Base-by-base conservation (phyloP, 2,329 filamentous ascomycete species). In the Paecilomyces niveus region DNA sequence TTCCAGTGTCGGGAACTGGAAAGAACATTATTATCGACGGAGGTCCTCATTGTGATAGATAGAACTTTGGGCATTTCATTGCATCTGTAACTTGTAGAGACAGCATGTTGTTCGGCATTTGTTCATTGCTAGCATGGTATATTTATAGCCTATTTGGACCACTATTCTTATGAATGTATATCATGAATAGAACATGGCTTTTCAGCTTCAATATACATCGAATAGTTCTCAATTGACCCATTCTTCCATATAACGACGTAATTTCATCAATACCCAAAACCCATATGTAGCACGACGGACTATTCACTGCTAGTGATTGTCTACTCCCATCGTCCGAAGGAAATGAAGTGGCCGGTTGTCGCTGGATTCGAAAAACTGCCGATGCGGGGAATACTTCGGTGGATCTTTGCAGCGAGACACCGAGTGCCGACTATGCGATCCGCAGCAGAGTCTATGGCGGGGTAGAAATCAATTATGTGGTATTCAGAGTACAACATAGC, bases 381-480 rank as follows among this genome's bases (percentile, higher is more conserved):
- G n/a, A 45, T 45, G 39, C 39, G 39, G 39, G 39, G 39, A 18
- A 39, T 1, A 54, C 62, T 58, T 72, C 69, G 69, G 70, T 61
- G 57, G 15, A 72, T 66, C 65, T 72, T 68, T 66, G 62, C 52
- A 65, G 63, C 70, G 69, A 71, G 59, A 55, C 9, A 2, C 50
- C 68, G 67, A 65, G 68, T 24, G 10, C 21, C 29, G 13, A n/a
- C n/a, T n/a, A n/a, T n/a, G n/a, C n/a, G n/a, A n/a, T n/a, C n/a
- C 50, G 39, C 39, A n/a, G 6, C 13, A n/a, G 57, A 49, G 57
- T 57, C 26, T 52, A 13, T 31, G 24, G 54, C 53, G 58, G 58
- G 60, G 55, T 54, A 24, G 51, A 54, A n/a, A 45, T 9, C n/a
- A 45, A 45, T 45, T 45, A 45, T 18, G 15, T 13, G 15, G 8